Base-by-base conservation (phyloP, 495 filamentous ascomycete species). In the Achaetomiella virescens region DNA sequence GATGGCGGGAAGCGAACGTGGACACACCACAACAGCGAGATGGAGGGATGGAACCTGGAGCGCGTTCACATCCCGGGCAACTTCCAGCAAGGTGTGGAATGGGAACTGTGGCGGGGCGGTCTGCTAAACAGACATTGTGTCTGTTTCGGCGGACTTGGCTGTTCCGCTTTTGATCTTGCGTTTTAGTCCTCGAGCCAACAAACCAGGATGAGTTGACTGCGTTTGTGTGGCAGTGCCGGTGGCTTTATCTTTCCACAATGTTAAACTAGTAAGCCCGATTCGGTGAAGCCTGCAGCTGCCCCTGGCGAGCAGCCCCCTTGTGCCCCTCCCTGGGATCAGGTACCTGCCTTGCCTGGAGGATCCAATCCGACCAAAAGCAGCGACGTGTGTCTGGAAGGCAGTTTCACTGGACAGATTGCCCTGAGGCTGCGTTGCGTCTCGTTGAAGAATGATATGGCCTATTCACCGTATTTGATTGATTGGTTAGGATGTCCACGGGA, bases 231-330 rank as follows among this genome's bases (percentile, higher is more conserved):
- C 27, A 4, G 4, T 9, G 5, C 4, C 27, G 9, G 27, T 31
- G 5, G 4, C 9, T 31, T 31, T 31, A 31, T 4, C 27, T 31
- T 9, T 31, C 5, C 5, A 31, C 5, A 5, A 31, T 4, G 27
- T 31, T 31, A 31, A 56, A 51, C 29, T 55, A 46, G 37, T 42
- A 38, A 35, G 44, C 56, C 53, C 20, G 27, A 41, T 51, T 44
- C 44, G 41, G 53, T 52, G 51, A 48, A 40, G 60, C 38, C 46
- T 47, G 52, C 57, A 53, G 48, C 27, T 24, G 53, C 27, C 60
- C 56, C 60, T 60, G 57, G 48, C 65, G 70, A 71, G 72, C 56
- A 65, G 50, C 56, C 49, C 42, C 43, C 25, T 33, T 22, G 42
- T 27, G 42, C 55, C 37, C 41, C 40, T 46, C 55, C 33, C 35